phyloP scores from a whole-genome alignment of 176 grass and related monocot genomes.

The Lolium multiflorum region DNA sequence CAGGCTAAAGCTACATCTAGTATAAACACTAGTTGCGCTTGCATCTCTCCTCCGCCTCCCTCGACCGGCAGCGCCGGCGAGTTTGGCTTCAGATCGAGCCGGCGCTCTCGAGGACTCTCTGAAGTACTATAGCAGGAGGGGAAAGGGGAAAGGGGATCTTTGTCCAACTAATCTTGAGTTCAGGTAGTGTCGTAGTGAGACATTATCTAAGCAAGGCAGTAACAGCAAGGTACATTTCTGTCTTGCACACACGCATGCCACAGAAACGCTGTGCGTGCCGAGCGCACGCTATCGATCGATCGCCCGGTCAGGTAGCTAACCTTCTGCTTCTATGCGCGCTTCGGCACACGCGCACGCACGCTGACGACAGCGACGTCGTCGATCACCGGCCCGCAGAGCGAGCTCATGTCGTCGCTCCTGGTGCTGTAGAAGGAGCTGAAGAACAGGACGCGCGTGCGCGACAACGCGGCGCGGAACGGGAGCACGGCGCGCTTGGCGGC shows the following conservation, averaged over 20 bases:
- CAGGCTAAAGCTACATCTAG: too few relatives aligned
- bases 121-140: too few relatives aligned
- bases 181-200: background rate
- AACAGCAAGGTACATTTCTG: background rate
- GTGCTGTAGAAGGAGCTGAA: conserved; percentile 83
- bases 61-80: too few relatives aligned
- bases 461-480: conserved; percentile 54
- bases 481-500: conserved; percentile 57
- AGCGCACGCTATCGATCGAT: background rate
- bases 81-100: too few relatives aligned
- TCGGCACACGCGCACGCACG: conserved; percentile 46
- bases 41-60: too few relatives aligned
- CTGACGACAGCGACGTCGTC: conserved; percentile 82
- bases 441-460: conserved; percentile 78
- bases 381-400: conserved; percentile 86
- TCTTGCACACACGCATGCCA: background rate
- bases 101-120: too few relatives aligned
- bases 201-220: background rate
- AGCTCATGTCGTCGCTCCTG: conserved; percentile 85
- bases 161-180: too few relatives aligned
- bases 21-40: too few relatives aligned
- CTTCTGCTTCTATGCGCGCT: conserved; percentile 22
- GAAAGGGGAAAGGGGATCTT: too few relatives aligned
- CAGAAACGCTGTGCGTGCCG: background rate
- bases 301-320: background rate